These are phyloP conservation scores for Orbilia brochopaga DNA, from an alignment of 2,329 filamentous ascomycete species.

Conservation along the genomic window DNA sequence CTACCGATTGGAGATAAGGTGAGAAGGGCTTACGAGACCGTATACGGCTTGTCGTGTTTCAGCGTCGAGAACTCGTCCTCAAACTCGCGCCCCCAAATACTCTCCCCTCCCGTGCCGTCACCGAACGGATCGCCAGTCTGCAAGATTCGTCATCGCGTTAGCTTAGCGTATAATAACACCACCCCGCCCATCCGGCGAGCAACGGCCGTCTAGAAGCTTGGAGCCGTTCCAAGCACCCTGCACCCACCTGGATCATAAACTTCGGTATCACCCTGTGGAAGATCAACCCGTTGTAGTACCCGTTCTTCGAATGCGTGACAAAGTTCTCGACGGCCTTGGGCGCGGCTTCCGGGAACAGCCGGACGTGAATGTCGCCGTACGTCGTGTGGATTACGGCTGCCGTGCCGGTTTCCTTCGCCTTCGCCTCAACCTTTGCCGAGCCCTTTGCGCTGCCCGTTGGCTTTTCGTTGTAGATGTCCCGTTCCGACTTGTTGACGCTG, in stretches of 20 bases:
- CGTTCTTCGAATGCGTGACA: conserved; percentile 83
- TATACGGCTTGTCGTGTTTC: conserved; percentile 95
- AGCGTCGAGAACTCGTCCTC: conserved; percentile 91
- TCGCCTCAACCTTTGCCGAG: conserved; percentile 61
- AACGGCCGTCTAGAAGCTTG: neutral
- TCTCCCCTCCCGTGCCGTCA: conserved; percentile 87
- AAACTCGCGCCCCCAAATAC: conserved; percentile 90
- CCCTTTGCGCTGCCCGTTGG: conserved; percentile 65
- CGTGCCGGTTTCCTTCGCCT: conserved; percentile 74
- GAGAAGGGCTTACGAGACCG: conserved; percentile 61
- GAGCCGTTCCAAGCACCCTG: too few relatives aligned
- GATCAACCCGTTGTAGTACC: conserved; percentile 96
- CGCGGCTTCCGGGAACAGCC: conserved; percentile 88
- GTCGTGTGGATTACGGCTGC: conserved; percentile 88
- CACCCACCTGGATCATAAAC: conserved; percentile 85
- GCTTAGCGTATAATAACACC: too few relatives aligned
- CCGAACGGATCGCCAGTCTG: conserved; percentile 83
- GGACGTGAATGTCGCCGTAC: conserved; percentile 89
- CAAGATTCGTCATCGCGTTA: conserved; percentile 99
- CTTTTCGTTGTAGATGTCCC: conserved; percentile 94
- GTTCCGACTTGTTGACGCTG: conserved; percentile 74
- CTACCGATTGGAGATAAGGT: neutral
- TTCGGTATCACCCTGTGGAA: conserved; percentile 97
- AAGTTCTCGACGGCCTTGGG: conserved; percentile 98
- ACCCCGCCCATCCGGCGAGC: conserved; percentile 59